phyloP scores from a whole-genome alignment of 2,329 filamentous ascomycete genomes.

The Chaetomiaceae sp. region DNA sequence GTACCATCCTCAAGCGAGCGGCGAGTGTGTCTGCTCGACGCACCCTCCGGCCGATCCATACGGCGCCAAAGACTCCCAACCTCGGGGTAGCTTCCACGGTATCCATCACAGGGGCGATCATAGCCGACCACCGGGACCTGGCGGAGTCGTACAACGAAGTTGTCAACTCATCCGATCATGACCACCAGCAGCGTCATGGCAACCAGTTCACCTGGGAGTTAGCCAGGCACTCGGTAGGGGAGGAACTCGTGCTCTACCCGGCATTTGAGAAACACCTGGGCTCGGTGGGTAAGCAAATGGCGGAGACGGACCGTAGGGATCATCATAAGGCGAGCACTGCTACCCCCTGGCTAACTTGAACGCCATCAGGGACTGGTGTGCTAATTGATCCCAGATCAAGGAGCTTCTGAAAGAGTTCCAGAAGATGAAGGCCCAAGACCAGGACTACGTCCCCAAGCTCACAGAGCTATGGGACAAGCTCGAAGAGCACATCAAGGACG shows the following conservation, averaged over 20 bases:
- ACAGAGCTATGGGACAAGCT: constrained; percentile 35
- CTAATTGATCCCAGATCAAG: no score
- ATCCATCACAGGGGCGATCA: no score
- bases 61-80: no score
- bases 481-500: constrained; percentile 44
- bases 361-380: no score
- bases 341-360: background rate
- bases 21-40: no score
- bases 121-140: constrained; percentile 34
- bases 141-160: constrained; percentile 38
- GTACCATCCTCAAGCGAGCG: no score
- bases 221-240: constrained; percentile 43
- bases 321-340: constrained; percentile 38
- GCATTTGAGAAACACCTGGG: constrained; percentile 48
- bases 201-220: constrained; percentile 48
- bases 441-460: constrained; percentile 38
- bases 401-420: constrained; percentile 48
- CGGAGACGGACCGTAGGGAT: constrained; percentile 44
- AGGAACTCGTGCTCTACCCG: constrained; percentile 51
- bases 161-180: constrained; percentile 34
- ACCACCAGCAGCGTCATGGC: constrained; percentile 38
- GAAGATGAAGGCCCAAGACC: constrained; percentile 36
- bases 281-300: constrained; percentile 38
- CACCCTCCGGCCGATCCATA: no score
- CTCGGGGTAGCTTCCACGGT: no score